Evolutionary conservation across 768 basidiomycete genomes (phyloP).

Genomic region (Pisolithus microcarpus): DNA sequence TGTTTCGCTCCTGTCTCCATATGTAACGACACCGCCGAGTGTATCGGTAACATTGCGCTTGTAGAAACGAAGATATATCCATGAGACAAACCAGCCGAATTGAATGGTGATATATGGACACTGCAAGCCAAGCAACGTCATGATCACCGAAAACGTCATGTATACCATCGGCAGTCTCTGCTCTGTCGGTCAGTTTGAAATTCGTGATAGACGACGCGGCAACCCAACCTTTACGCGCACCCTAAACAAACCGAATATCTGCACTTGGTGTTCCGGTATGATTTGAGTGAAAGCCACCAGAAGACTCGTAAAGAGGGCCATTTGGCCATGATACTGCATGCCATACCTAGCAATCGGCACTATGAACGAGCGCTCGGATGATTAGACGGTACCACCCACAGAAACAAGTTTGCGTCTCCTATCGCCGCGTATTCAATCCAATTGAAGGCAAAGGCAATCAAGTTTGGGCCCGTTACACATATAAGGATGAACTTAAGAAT

Average conservation of each 20-base stretch:
- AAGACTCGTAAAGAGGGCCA: constrained; percentile 81
- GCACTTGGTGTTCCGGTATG: constrained; percentile 97
- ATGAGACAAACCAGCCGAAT: constrained; percentile 97
- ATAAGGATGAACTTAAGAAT: constrained; percentile 79
- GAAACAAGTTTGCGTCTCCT: constrained; percentile 64
- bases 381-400: constrained; percentile 45
- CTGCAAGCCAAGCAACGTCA: constrained; percentile 78
- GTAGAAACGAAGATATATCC: constrained; percentile 95
- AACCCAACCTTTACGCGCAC: constrained; percentile 78
- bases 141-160: constrained; percentile 80
- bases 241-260: constrained; percentile 77
- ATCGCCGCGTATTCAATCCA: constrained; percentile 78
- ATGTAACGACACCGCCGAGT: constrained; percentile 54
- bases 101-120: constrained; percentile 91
- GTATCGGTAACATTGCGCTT: constrained; percentile 73
- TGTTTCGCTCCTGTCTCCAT: constrained; percentile 94
- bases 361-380: constrained; percentile 5
- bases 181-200: constrained; percentile 4
- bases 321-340: constrained; percentile 87
- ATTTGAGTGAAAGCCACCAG: constrained; percentile 96
- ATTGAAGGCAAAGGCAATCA: constrained; percentile 82
- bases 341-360: constrained; percentile 53
- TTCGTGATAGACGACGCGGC: neutral
- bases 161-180: constrained; percentile 94
- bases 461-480: constrained; percentile 72